A percentile compares a stretch with the other conserved stretches of the same genome.
These are phyloP conservation scores for Calamus simplicifolius DNA, from an alignment of 176 grass and related monocot genomes.

Conservation along the genomic window DNA sequence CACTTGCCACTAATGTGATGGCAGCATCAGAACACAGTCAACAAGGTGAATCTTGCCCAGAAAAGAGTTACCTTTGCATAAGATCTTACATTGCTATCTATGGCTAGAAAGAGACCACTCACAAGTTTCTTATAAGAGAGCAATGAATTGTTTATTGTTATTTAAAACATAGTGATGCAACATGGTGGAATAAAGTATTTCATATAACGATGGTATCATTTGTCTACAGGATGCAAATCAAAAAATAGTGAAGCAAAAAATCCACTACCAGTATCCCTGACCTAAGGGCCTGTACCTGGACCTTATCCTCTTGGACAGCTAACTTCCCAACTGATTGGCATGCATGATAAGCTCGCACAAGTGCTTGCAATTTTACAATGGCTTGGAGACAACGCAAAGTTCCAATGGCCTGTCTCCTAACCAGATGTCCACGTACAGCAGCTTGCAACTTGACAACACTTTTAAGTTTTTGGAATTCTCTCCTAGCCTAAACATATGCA, in stretches of 20 bases:
- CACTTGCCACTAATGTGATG: too few species aligned
- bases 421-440: constrained; percentile 61
- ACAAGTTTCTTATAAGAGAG: too few species aligned
- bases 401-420: constrained; percentile 65
- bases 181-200: too few species aligned
- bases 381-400: constrained; percentile 75
- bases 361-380: constrained; percentile 77
- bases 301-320: neutral
- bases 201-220: too few species aligned
- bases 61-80: too few species aligned
- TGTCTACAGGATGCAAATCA: too few species aligned
- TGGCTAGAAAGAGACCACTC: too few species aligned
- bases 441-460: constrained; percentile 86
- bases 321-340: constrained; percentile 16
- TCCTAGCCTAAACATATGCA: constrained; percentile 44
- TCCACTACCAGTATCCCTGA: neutral
- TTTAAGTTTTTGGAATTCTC: constrained; percentile 43
- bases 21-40: too few species aligned
- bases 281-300: constrained; percentile 15
- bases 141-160: too few species aligned
- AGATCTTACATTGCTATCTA: too few species aligned
- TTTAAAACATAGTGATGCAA: too few species aligned
- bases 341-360: constrained; percentile 49
- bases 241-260: neutral
- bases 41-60: too few species aligned